Base-by-base conservation (phyloP, 257 asterid species). In the Jaltomata sinuosa region DNA sequence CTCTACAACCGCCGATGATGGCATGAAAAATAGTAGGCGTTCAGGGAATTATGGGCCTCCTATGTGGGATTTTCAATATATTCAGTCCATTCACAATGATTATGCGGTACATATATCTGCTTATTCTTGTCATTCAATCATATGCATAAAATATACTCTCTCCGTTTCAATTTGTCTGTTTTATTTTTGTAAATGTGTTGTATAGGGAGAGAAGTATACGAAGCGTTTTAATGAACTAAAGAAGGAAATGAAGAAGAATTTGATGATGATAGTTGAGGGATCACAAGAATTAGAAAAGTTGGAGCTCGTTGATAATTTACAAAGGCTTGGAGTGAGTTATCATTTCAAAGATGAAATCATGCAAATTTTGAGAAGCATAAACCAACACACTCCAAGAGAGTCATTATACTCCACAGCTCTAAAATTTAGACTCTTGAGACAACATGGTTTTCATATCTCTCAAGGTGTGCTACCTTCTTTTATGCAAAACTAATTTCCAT, bases 221-320 rank as follows among this genome's bases (percentile, higher is more conserved):
- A 61, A 1, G 5, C 85, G 82, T 80, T 87, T 72, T 68, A 10
- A 27, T 14, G 84, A 84, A 83, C 42, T 89, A 52, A 72, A 47
- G 29, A 31, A 14, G 74, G 80, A 57, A 53, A 89, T 89, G 85
- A 47, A 89, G 64, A 80, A 18, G 32, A 59, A 59, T 0, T 22
- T 59, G 80, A 6, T 87, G 71, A 62, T 62, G 8, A 62, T 25
- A 19, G 59, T 8, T 45, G 82, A 50, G 25, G 18, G 40, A 82
- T 40, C 74, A 42, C 11, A 84, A 31, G 71, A 18, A 50, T 21
- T 74, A 38, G 61, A 29, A 10, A 78, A 50, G 18, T 71, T 90
- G 79, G 86, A 88, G 88, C 19, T 91, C 50, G 69, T 89, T 32
- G 90, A 89, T 80, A 72, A 88, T 40, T 42, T 89, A 87, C 79